Evolutionary conservation across 805 yeast genomes (phyloP).

Genomic region (Grigorovia jiainica): DNA sequence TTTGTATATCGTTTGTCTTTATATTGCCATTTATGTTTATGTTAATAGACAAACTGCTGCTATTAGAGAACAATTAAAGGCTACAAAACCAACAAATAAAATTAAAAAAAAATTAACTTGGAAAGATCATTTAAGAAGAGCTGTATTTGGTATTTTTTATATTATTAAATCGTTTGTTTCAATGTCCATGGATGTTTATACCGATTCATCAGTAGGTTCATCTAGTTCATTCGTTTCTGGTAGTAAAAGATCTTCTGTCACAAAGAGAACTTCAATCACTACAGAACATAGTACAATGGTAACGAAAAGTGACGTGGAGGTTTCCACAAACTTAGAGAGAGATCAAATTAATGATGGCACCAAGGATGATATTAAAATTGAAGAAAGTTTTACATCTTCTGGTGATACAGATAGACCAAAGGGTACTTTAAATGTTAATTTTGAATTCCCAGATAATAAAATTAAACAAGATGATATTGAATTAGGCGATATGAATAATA

Average conservation of each 20-base stretch:
- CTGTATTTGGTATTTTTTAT: not conserved
- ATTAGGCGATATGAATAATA: not conserved
- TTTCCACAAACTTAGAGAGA: too few relatives aligned
- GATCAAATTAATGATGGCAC: not conserved
- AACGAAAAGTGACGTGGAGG: not conserved
- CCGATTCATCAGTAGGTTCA: slow-evolving; percentile 7
- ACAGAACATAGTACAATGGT: not conserved
- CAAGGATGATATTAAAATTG: not conserved
- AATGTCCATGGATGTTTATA: slow-evolving; percentile 15
- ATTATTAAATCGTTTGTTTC: slow-evolving; percentile 10
- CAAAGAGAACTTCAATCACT: not conserved
- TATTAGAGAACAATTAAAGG: slow-evolving; percentile 32
- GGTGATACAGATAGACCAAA: not conserved
- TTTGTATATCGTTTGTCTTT: slow-evolving; percentile 51
- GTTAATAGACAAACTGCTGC: slow-evolving; percentile 53
- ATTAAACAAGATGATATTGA: not conserved
- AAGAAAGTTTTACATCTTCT: not conserved
- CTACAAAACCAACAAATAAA: not conserved
- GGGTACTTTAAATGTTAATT: not conserved
- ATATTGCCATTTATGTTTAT: slow-evolving; percentile 61
- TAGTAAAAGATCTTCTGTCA: not conserved
- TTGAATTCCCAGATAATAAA: not conserved
- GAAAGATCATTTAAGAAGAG: not conserved
- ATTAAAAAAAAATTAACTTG: not conserved
- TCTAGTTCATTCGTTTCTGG: slow-evolving; percentile 2